Conservation (phyloP, 352 stramenopile genomes). For the Phytophthora cactorum region DNA sequence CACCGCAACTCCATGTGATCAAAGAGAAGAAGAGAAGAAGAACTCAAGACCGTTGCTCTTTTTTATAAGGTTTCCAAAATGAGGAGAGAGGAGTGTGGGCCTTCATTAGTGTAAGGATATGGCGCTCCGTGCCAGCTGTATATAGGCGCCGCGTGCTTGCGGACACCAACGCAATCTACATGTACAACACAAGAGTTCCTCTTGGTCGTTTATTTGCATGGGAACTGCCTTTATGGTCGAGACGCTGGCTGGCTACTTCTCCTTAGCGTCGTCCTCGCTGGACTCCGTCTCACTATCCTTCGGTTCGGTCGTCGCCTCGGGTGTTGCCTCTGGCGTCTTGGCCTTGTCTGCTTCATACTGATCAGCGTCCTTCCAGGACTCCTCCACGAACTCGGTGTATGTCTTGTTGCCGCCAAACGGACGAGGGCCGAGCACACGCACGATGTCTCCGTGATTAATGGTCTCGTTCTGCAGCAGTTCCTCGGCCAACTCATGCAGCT, state of each 20-base stretch:
- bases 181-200: slow-evolving; percentile 34
- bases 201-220: slow-evolving; percentile 29
- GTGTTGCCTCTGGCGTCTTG: slow-evolving; percentile 26
- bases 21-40: not conserved
- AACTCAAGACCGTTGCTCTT: slow-evolving; percentile 21
- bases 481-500: slow-evolving; percentile 94
- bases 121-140: slow-evolving; percentile 24
- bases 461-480: slow-evolving; percentile 98
- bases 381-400: slow-evolving; percentile 97
- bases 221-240: slow-evolving; percentile 23
- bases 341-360: slow-evolving; percentile 79
- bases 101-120: slow-evolving; percentile 32
- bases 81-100: slow-evolving; percentile 10
- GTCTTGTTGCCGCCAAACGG: slow-evolving; percentile 94
- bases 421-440: slow-evolving; percentile 94
- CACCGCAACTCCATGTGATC: slow-evolving; percentile 47
- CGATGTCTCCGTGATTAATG: slow-evolving; percentile 99
- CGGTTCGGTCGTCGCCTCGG: slow-evolving; percentile 21
- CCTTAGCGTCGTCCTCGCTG: slow-evolving; percentile 22
- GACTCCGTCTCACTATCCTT: slow-evolving; percentile 17
- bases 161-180: slow-evolving; percentile 30
- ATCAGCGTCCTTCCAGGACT: slow-evolving; percentile 88
- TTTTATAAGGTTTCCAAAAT: slow-evolving; percentile 33
- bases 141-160: slow-evolving; percentile 27
- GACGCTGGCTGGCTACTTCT: slow-evolving; percentile 29